Evolutionary conservation across 257 asterid species (phyloP).

Genomic region (Echites panduratus): DNA sequence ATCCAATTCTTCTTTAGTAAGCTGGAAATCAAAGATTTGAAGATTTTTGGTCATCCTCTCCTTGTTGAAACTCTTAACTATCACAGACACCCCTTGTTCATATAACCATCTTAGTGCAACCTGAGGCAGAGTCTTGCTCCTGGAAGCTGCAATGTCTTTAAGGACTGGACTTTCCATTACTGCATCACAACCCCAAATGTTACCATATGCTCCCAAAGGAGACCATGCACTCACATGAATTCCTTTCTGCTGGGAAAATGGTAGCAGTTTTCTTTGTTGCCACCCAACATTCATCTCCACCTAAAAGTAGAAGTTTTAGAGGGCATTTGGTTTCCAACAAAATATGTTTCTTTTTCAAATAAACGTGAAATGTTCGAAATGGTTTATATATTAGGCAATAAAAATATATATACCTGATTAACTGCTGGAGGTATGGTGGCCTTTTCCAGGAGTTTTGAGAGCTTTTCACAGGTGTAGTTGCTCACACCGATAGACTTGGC

Average conservation of each 20-base stretch:
- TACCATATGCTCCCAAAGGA: slow-evolving; percentile 46
- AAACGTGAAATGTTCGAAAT: too few species aligned
- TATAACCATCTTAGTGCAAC: slow-evolving; percentile 29
- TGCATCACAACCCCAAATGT: slow-evolving; percentile 33
- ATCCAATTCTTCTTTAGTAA: slow-evolving; percentile 30
- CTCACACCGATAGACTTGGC: slow-evolving; percentile 55
- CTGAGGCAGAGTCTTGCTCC: slow-evolving; percentile 37
- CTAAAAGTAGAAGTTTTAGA: slow-evolving; percentile 11
- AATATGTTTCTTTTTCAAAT: too few species aligned
- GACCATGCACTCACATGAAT: slow-evolving; percentile 48
- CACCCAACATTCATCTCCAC: slow-evolving; percentile 62
- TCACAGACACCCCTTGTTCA: slow-evolving; percentile 18
- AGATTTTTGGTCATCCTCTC: slow-evolving; percentile 31
- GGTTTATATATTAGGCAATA: too few species aligned
- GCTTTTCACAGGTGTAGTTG: slow-evolving; percentile 50
- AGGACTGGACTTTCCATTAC: slow-evolving; percentile 41
- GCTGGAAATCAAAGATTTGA: slow-evolving; percentile 24
- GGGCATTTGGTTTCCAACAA: too few species aligned
- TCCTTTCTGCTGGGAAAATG: slow-evolving; percentile 32
- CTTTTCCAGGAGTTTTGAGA: slow-evolving; percentile 23
- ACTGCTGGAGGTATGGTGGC: slow-evolving; percentile 45
- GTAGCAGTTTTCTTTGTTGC: slow-evolving; percentile 44
- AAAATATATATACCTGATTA: slow-evolving; percentile 32
- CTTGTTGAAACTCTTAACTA: slow-evolving; percentile 32
- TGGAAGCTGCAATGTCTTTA: slow-evolving; percentile 32